Evolutionary conservation across 305 asterid species (phyloP).

Genomic region (Caryopteris hybrid): DNA sequence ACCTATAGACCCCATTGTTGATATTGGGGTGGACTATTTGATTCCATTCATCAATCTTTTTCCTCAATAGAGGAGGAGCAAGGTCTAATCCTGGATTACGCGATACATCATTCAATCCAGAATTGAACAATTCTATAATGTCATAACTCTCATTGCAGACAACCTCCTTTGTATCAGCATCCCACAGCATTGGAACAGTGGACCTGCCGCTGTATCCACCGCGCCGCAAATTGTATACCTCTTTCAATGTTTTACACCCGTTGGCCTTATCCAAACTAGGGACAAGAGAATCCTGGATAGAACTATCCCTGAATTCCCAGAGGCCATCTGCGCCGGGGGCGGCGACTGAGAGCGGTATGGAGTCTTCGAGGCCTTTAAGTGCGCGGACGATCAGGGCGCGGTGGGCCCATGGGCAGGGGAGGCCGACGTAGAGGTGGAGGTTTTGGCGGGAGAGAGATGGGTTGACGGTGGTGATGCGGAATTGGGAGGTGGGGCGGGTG

Average conservation of each 20-base stretch:
- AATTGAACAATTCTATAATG: slow-evolving; percentile 61
- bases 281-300: slow-evolving; percentile 20
- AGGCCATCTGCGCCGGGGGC: slow-evolving; percentile 73
- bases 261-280: slow-evolving; percentile 59
- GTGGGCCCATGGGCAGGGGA: slow-evolving; percentile 75
- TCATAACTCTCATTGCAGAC: slow-evolving; percentile 91
- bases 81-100: slow-evolving; percentile 60
- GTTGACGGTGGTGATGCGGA: slow-evolving; percentile 40
- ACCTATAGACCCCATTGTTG: slow-evolving; percentile 90
- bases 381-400: slow-evolving; percentile 91
- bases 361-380: slow-evolving; percentile 69
- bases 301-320: slow-evolving; percentile 52
- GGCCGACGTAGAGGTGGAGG: slow-evolving; percentile 51
- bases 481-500: slow-evolving; percentile 77
- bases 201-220: slow-evolving; percentile 76
- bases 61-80: slow-evolving; percentile 51
- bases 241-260: slow-evolving; percentile 59
- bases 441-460: slow-evolving; percentile 17
- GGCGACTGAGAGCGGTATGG: slow-evolving; percentile 67
- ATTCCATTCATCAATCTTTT: slow-evolving; percentile 70
- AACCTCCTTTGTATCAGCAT: slow-evolving; percentile 47
- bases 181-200: slow-evolving; percentile 97
- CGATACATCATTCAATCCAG: slow-evolving; percentile 53
- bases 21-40: slow-evolving; percentile 58
- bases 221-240: slow-evolving; percentile 50